These are phyloP conservation scores for Pyrenochaeta sp. DNA, from an alignment of 2,329 filamentous ascomycete species.

Conservation along the genomic window DNA sequence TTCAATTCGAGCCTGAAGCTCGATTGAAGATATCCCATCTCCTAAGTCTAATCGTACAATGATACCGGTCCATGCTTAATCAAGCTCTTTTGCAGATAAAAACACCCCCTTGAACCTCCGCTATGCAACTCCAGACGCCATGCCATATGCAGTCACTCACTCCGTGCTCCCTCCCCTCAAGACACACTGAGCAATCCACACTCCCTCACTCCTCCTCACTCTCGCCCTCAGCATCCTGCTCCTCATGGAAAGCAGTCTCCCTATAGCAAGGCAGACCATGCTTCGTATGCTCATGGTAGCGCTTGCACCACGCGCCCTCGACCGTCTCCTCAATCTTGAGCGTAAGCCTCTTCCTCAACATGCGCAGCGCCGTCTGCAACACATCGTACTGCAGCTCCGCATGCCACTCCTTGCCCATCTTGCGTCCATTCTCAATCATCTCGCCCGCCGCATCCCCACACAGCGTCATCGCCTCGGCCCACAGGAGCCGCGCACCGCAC, in stretches of 20 bases:
- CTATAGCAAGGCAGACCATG: conserved; percentile 33
- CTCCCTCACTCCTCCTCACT: conserved; percentile 11
- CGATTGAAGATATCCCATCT: too few species aligned
- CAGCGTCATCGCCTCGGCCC: conserved; percentile 42
- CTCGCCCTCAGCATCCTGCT: conserved; percentile 13
- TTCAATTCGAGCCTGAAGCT: too few species aligned
- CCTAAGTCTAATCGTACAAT: too few species aligned
- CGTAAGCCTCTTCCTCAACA: conserved; percentile 31
- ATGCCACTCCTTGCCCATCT: conserved; percentile 9
- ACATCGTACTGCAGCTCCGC: conserved; percentile 30
- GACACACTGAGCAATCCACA: too few species aligned
- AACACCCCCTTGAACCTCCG: too few species aligned
- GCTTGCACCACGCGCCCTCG: conserved; percentile 37
- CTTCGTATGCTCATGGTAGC: conserved; percentile 41
- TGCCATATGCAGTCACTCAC: too few species aligned
- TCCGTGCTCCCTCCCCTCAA: too few species aligned
- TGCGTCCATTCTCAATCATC: background rate
- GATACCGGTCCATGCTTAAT: too few species aligned
- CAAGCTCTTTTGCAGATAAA: too few species aligned
- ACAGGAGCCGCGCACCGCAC: conserved; percentile 38
- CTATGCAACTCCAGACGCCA: too few species aligned
- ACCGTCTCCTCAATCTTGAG: conserved; percentile 40
- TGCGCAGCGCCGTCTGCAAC: conserved; percentile 33
- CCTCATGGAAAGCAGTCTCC: conserved; percentile 10
- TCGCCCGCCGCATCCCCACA: conserved; percentile 23